Base-by-base conservation (phyloP, 345 rosid species). In the Citrus inodora region DNA sequence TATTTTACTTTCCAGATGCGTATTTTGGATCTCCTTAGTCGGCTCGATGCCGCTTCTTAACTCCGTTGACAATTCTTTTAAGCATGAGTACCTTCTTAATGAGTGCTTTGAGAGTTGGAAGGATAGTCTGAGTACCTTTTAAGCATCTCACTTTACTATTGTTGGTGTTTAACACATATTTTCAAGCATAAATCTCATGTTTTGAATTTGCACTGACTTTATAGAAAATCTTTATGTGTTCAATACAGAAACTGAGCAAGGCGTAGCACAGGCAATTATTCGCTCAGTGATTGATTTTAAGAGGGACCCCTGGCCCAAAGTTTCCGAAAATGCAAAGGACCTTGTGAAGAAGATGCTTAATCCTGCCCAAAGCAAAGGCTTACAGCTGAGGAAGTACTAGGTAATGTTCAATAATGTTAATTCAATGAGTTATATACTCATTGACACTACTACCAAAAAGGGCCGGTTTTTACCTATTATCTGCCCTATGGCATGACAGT, bases 251-350 rank as follows among this genome's bases (percentile, higher is more conserved):
- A 93, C 97, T 61, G 97, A 95, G 75, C 97, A 95, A 86, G 98
- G 99, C 59, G 97, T 95, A 77, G 98, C 97, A 62, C 92, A 91
- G 81, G 98, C 96, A 58, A 94, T 94, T 89, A 89, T 95, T 75
- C 92, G 97, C 63, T 92, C 97, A 1, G 90, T 79, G 2, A 85
- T 95, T 32, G 98, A 92, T 79, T 95, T 95, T 78, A 91, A 88
- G 86, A 88, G 97, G 85, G 97, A 95, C 63, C 99, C 97, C 7
- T 95, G 98, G 99, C 99, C 99, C 67, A 95, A 84, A 87, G 99
- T 95, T 82, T 95, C 98, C 38, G 95, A 94, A 46, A 72, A 85
- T 68, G 98, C 98, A n/a, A 94, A 95, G 87, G 99, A 93, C 82
- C 95, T 95, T 25, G 94, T 94, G 81, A 93, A 86, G 86, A 94